A percentile compares a stretch with the other conserved stretches of the same genome.
phyloP scores from a whole-genome alignment of 2,329 filamentous ascomycete genomes.

The Aspergillus costaricaensis region DNA sequence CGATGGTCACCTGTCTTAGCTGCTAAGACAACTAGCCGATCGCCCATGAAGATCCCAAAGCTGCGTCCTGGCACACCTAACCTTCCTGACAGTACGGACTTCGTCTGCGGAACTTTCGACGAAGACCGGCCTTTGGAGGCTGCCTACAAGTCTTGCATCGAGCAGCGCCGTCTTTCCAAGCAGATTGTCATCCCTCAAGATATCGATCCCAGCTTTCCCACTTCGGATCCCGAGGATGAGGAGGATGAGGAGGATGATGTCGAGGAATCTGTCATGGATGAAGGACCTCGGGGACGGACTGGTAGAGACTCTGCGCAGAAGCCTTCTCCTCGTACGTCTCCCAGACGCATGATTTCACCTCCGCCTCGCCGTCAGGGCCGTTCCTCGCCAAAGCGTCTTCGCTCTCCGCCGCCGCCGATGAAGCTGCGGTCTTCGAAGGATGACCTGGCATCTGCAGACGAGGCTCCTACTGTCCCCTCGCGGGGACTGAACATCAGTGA shows the following conservation, averaged over 20 bases:
- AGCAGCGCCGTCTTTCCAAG: slow-evolving; percentile 78
- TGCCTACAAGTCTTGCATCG: slow-evolving; percentile 82
- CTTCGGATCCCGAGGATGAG: slow-evolving; percentile 86
- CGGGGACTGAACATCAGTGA: slow-evolving; percentile 55
- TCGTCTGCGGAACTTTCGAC: slow-evolving; percentile 96
- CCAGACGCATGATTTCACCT: slow-evolving; percentile 61
- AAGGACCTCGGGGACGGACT: slow-evolving; percentile 47
- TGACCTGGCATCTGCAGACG: slow-evolving; percentile 43
- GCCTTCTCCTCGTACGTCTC: slow-evolving; percentile 60
- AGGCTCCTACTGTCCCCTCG: slow-evolving; percentile 47
- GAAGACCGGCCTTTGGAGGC: slow-evolving; percentile 94
- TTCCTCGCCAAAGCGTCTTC: slow-evolving; percentile 65
- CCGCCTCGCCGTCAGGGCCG: slow-evolving; percentile 53
- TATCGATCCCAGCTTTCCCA: slow-evolving; percentile 95
- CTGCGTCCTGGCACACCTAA: slow-evolving; percentile 73
- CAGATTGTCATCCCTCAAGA: slow-evolving; percentile 87
- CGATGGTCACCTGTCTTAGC: slow-evolving; percentile 36
- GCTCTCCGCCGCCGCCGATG: slow-evolving; percentile 69
- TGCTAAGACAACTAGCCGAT: slow-evolving; percentile 29
- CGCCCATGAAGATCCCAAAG: slow-evolving; percentile 50
- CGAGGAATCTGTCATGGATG: slow-evolving; percentile 54
- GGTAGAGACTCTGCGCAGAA: slow-evolving; percentile 52
- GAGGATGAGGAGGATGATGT: slow-evolving; percentile 65
- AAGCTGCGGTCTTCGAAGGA: slow-evolving; percentile 50
- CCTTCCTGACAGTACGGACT: slow-evolving; percentile 94